phyloP scores from a whole-genome alignment of 495 filamentous ascomycete species.

The Neurospora sp. region DNA sequence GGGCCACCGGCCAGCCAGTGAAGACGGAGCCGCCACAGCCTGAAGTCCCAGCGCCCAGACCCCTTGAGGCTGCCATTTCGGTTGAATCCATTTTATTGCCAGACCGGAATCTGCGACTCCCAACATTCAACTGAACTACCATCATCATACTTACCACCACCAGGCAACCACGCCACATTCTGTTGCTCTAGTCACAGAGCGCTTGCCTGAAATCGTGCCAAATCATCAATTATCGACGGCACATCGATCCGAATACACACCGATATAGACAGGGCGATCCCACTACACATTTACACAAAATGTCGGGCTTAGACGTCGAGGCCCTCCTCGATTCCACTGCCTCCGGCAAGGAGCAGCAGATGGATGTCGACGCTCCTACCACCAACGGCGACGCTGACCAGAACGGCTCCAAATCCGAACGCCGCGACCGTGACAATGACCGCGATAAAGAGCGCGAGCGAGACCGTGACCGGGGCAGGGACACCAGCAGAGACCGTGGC shows the following conservation, averaged over 20 bases:
- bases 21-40: not conserved
- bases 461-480: slow-evolving; percentile 38
- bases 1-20: not conserved
- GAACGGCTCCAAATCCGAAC: slow-evolving; percentile 41
- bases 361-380: not conserved
- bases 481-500: slow-evolving; percentile 50
- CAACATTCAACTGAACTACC: not conserved
- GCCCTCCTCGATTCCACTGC: slow-evolving; percentile 83
- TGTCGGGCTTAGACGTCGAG: slow-evolving; percentile 91
- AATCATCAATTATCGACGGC: not conserved
- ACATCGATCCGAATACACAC: not conserved
- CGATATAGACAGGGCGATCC: not conserved
- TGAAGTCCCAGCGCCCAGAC: not conserved
- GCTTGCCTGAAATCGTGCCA: not conserved
- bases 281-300: slow-evolving; percentile 22
- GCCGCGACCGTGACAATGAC: slow-evolving; percentile 21
- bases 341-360: slow-evolving; percentile 36
- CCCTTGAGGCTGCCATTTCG: not conserved
- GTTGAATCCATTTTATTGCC: not conserved
- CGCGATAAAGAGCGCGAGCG: slow-evolving; percentile 31
- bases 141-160: not conserved
- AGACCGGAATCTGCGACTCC: not conserved
- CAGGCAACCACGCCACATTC: not conserved
- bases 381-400: slow-evolving; percentile 34
- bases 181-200: not conserved